Percentiles rank a stretch among this genome's conserved stretches.
Evolutionary conservation across 352 stramenopile species (phyloP).

Genomic region (Blastocystis sp.): DNA sequence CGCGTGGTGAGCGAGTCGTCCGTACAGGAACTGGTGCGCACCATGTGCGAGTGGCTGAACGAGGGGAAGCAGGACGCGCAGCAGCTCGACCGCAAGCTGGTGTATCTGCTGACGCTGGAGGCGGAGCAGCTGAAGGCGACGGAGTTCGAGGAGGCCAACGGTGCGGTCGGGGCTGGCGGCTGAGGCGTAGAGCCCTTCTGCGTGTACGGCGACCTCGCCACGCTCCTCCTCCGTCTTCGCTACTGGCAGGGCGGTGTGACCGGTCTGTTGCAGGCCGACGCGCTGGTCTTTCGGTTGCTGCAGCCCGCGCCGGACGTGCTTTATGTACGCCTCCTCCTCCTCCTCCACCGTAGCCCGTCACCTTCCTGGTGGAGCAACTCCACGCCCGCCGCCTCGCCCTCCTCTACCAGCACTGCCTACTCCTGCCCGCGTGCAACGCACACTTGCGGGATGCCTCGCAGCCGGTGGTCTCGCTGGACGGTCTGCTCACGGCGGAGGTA

Average conservation of each 20-base stretch:
- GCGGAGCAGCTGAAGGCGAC: conserved; percentile 11
- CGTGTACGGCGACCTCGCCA: conserved; percentile 17
- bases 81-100: conserved; percentile 14
- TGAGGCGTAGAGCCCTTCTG: background rate
- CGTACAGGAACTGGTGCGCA: background rate
- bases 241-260: background rate
- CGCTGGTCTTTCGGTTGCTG: conserved; percentile 17
- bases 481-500: background rate
- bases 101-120: conserved; percentile 12
- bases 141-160: conserved; percentile 6
- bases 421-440: background rate
- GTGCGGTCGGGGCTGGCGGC: background rate
- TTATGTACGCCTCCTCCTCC: background rate
- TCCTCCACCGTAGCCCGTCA: conserved; percentile 14
- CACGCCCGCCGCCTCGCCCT: background rate
- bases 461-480: background rate
- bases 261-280: background rate
- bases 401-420: conserved; percentile 19
- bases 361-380: conserved; percentile 5
- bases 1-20: background rate
- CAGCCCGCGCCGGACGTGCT: background rate
- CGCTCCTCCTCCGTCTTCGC: background rate
- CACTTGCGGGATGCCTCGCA: background rate
- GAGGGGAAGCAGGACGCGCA: background rate
- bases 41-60: background rate